Percentiles rank a stretch among this genome's conserved stretches.
phyloP scores from a whole-genome alignment of 2,329 filamentous ascomycete genomes.

The Juglanconis oblonga region DNA sequence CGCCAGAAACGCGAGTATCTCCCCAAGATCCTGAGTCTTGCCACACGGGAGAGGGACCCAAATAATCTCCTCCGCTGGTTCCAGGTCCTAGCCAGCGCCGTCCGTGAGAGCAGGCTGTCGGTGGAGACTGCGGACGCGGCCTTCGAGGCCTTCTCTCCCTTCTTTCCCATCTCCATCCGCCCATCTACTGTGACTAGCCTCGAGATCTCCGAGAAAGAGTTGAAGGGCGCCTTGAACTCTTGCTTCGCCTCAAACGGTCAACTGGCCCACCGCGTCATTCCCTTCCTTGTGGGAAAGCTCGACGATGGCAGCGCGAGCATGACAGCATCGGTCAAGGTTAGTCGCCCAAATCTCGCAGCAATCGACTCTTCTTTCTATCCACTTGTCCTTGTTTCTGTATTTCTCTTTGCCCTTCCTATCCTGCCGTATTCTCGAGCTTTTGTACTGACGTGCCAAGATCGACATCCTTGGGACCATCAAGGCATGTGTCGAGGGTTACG shows the following conservation, averaged over 20 bases:
- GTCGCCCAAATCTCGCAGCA: conserved; percentile 1
- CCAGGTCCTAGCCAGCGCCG: conserved; percentile 42
- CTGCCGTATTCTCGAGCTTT: no score
- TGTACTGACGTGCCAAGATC: conserved; percentile 30
- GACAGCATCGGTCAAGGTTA: conserved; percentile 55
- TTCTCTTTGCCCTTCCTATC: background rate
- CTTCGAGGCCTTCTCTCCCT: conserved; percentile 56
- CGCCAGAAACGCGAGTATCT: conserved; percentile 19
- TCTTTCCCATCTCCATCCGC: conserved; percentile 59
- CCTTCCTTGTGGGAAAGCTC: conserved; percentile 55
- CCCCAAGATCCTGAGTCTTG: conserved; percentile 38
- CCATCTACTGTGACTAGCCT: conserved; percentile 43
- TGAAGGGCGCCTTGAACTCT: conserved; percentile 50
- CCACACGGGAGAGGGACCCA: conserved; percentile 52
- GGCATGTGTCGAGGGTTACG: conserved; percentile 50
- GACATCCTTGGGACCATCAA: conserved; percentile 56
- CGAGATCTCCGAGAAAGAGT: conserved; percentile 52
- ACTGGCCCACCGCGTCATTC: conserved; percentile 44
- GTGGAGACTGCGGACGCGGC: conserved; percentile 46
- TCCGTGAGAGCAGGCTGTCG: conserved; percentile 43
- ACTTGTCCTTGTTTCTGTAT: no score
- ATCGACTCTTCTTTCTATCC: background rate
- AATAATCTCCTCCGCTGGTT: conserved; percentile 58
- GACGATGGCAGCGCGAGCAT: conserved; percentile 55
- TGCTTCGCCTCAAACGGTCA: conserved; percentile 52